Conservation (phyloP, 495 filamentous ascomycete genomes). For the Aspergillus ellipticus region DNA sequence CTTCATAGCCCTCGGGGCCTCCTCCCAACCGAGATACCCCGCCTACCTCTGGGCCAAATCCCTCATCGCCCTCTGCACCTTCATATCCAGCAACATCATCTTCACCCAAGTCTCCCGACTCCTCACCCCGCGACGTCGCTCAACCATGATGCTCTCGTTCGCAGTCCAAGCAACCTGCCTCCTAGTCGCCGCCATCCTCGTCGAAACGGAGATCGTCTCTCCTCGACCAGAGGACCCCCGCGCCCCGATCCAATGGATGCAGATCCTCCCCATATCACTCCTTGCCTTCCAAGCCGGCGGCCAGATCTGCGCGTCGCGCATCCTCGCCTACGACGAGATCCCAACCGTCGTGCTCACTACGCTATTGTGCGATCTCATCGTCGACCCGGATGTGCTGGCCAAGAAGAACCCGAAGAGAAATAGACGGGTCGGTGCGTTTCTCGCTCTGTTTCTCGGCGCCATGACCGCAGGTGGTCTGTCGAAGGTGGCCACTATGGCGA, state of each 20-base stretch:
- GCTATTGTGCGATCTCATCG: slow-evolving; percentile 57
- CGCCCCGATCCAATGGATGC: slow-evolving; percentile 34
- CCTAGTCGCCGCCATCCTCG: slow-evolving; percentile 49
- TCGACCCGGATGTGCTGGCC: slow-evolving; percentile 29
- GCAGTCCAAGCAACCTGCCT: slow-evolving; percentile 51
- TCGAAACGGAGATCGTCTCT: slow-evolving; percentile 40
- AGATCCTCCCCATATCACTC: slow-evolving; percentile 48
- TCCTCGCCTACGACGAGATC: slow-evolving; percentile 62
- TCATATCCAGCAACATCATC: slow-evolving; percentile 32
- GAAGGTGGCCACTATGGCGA: slow-evolving; percentile 25
- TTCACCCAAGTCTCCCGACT: slow-evolving; percentile 32
- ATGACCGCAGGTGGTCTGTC: slow-evolving; percentile 38
- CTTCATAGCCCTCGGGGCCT: slow-evolving; percentile 37
- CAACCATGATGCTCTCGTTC: slow-evolving; percentile 54
- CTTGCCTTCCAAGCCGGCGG: slow-evolving; percentile 67
- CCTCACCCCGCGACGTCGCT: slow-evolving; percentile 38
- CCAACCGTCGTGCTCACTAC: slow-evolving; percentile 69
- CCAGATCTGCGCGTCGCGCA: slow-evolving; percentile 58
- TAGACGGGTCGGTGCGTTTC: slow-evolving; percentile 29
- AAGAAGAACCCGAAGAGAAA: slow-evolving; percentile 32
- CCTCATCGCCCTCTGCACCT: slow-evolving; percentile 32
- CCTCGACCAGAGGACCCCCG: slow-evolving; percentile 32
- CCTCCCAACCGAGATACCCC: slow-evolving; percentile 34
- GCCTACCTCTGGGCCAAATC: slow-evolving; percentile 42
- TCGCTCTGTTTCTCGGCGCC: slow-evolving; percentile 34